A percentile compares a stretch with the other conserved stretches of the same genome.
These are phyloP conservation scores for Suhomyces pyralidae DNA, from an alignment of 805 yeast species.

Conservation along the genomic window DNA sequence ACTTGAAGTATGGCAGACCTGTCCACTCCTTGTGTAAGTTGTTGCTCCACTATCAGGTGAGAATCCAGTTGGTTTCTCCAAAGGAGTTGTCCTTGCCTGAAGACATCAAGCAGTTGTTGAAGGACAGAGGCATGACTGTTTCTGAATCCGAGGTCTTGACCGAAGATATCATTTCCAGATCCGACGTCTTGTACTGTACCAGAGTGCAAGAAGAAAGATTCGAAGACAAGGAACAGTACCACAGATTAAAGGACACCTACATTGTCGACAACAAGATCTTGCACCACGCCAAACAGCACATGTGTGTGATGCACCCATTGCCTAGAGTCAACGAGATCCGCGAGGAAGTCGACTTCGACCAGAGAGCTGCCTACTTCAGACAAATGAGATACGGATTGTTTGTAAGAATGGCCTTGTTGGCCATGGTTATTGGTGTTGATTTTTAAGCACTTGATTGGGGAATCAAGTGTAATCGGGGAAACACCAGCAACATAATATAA, in stretches of 20 bases:
- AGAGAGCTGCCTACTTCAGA: slow-evolving; percentile 98
- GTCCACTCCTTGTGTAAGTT: slow-evolving; percentile 93
- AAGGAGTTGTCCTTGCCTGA: slow-evolving; percentile 81
- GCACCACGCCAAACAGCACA: slow-evolving; percentile 92
- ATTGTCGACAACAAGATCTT: slow-evolving; percentile 89
- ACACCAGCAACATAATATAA: not conserved
- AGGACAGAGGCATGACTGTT: slow-evolving; percentile 63
- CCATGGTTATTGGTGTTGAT: slow-evolving; percentile 97
- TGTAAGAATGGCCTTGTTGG: slow-evolving; percentile 97
- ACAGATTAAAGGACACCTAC: slow-evolving; percentile 85
- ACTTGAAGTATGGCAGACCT: slow-evolving; percentile 96
- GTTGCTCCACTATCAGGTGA: slow-evolving; percentile 87
- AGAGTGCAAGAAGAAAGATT: slow-evolving; percentile 98
- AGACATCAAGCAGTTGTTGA: slow-evolving; percentile 63
- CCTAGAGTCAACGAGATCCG: slow-evolving; percentile 96
- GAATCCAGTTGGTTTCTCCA: slow-evolving; percentile 90
- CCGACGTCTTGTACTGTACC: slow-evolving; percentile 96
- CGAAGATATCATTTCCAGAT: slow-evolving; percentile 77
- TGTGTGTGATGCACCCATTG: slow-evolving; percentile 98
- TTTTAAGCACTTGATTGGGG: slow-evolving; percentile 35
- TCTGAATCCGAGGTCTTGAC: slow-evolving; percentile 75
- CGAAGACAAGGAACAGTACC: slow-evolving; percentile 68
- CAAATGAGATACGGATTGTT: slow-evolving; percentile 98
- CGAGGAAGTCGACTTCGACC: slow-evolving; percentile 98
- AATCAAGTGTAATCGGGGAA: not conserved